Base-by-base conservation (phyloP, 2,329 filamentous ascomycete species). In the Falciphora oryzae region DNA sequence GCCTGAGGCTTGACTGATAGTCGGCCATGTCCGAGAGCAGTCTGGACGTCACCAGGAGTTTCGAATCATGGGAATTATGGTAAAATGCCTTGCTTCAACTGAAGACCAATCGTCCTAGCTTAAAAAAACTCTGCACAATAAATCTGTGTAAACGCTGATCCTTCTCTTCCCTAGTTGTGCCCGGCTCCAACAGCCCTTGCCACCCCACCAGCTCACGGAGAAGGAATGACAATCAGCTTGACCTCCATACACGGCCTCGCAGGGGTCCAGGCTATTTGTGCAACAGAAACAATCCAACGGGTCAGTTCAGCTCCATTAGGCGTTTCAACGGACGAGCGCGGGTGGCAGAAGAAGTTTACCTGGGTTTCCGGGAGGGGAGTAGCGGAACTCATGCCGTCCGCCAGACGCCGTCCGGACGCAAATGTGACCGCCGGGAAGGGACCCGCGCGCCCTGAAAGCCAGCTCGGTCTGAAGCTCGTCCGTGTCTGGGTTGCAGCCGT, bases 401-500 rank as follows among this genome's bases (percentile, higher is more conserved):
- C 76, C 77, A 5, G 74, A 76, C 1, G 76, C 74, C 32, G 65
- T 66, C 53, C 78, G 72, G 7, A 80, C 75, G 61, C 79, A 78
- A 44, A 80, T 71, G 59, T 75, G 70, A 8, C 78, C 79, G 22
- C 77, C 77, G 0, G 66, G 69, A 59, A 31, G 69, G 69, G 11
- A 71, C 27, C 58, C 72, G 2, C 75, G 73, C 7, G 71, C 69
- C 58, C 70, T 72, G 61, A 79, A 75, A 16, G 66, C 66, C 28
- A 80, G 69, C 62, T 78, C 71, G 16, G 73, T 70, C 69, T 80
- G 78, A 5, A 79, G 65, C 4, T 67, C 73, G 57, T 78, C 77
- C 14, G 76, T 79, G 57, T 76, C 75, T 1, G 75, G 74, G 66
- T 80, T 74, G 68, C 79, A 80, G 35, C 74, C 76, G 66, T 79